A percentile compares a stretch with the other conserved stretches of the same genome.
Conservation (phyloP, 352 stramenopile species). For the Pythium myriotylum region DNA sequence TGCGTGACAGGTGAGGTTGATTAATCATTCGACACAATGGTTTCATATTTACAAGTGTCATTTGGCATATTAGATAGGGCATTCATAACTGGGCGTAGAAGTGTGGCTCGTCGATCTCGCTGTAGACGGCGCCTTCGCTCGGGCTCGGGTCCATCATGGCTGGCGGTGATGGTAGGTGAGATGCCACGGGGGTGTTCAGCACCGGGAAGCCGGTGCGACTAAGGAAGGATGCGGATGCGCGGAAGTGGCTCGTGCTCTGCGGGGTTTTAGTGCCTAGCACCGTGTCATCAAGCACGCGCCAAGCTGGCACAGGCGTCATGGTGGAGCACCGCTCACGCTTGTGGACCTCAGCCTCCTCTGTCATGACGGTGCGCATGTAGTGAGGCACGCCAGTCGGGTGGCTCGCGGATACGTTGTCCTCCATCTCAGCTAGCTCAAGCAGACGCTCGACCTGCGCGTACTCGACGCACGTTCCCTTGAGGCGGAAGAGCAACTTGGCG, state of each 20-base stretch:
- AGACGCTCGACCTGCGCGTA: conserved; percentile 23
- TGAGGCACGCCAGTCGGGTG: neutral
- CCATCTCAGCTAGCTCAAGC: conserved; percentile 14
- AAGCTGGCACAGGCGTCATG: neutral
- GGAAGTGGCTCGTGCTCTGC: neutral
- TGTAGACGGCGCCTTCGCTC: neutral
- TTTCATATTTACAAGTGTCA: neutral
- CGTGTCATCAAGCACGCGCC: neutral
- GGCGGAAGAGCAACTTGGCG: conserved; percentile 26
- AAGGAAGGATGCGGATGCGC: neutral
- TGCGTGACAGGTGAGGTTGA: no score
- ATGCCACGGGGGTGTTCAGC: neutral
- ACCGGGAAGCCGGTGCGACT: conserved; percentile 1
- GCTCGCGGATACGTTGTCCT: conserved; percentile 6
- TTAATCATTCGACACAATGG: no score
- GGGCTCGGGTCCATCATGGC: neutral
- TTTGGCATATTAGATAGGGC: neutral
- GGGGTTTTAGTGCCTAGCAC: neutral
- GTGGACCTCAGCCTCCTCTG: conserved; percentile 7
- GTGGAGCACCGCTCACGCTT: conserved; percentile 8
- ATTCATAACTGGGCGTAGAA: conserved; percentile 4
- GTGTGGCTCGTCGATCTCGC: conserved; percentile 2
- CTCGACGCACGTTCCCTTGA: conserved; percentile 15
- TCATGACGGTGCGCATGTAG: conserved; percentile 18
- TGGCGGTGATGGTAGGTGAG: neutral